These are phyloP conservation scores for Omphalea diandra DNA, from an alignment of 441 rosid genomes.

Conservation along the genomic window DNA sequence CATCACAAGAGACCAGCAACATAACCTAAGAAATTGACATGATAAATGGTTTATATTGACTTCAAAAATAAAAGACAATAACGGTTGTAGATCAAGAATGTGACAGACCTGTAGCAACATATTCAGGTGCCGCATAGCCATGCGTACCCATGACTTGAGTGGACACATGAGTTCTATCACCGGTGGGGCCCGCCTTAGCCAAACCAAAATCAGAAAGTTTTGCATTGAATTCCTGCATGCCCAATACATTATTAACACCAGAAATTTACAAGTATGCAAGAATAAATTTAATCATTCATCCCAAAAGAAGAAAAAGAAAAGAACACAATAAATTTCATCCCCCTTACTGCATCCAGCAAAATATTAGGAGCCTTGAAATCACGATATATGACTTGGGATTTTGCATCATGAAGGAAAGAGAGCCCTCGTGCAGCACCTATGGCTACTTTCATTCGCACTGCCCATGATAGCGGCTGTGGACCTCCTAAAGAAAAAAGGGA, in stretches of 20 bases:
- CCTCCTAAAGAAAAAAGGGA: constrained; percentile 52
- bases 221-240: constrained; percentile 74
- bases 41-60: not conserved
- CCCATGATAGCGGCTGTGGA: constrained; percentile 80
- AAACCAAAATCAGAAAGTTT: constrained; percentile 96
- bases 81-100: not conserved
- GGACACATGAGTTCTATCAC: constrained; percentile 81
- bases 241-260: constrained; percentile 18
- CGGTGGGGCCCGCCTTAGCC: constrained; percentile 93
- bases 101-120: constrained; percentile 71
- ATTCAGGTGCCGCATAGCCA: constrained; percentile 95
- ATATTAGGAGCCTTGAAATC: constrained; percentile 89
- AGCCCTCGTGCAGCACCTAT: constrained; percentile 95
- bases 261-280: constrained; percentile 9
- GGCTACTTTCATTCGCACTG: constrained; percentile 72
- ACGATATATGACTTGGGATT: constrained; percentile 81
- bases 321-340: not conserved
- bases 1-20: not conserved
- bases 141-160: constrained; percentile 89
- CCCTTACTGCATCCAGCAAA: constrained; percentile 68
- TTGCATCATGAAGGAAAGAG: constrained; percentile 77
- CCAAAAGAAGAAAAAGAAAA: not conserved
- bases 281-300: not conserved
- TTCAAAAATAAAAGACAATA: constrained; percentile 7
- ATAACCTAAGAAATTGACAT: constrained; percentile 1